phyloP scores from a whole-genome alignment of 2,329 filamentous ascomycete genomes.

The Penicillium sp. region DNA sequence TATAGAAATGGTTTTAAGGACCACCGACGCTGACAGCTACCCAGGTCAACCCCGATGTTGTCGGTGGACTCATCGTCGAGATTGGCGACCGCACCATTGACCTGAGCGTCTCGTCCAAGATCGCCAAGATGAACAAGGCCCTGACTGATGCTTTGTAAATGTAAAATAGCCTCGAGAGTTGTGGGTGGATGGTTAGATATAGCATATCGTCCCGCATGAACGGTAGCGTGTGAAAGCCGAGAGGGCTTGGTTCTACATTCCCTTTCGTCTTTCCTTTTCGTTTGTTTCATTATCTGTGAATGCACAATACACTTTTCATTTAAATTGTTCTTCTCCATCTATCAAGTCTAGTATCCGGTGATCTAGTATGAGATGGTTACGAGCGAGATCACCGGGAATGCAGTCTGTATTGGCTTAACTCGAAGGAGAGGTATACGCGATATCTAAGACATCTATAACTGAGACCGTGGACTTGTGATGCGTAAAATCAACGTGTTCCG shows the following conservation, averaged over 20 bases:
- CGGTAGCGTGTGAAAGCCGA: conserved; percentile 22
- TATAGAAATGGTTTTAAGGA: not conserved
- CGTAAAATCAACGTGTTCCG: no score
- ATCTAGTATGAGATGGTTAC: not conserved
- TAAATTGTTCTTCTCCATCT: not conserved
- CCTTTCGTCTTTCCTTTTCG: conserved; percentile 14
- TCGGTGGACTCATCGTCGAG: conserved; percentile 91
- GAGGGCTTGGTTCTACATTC: conserved; percentile 4
- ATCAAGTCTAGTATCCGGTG: not conserved
- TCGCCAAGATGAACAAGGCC: conserved; percentile 99
- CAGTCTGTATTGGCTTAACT: conserved; percentile 6
- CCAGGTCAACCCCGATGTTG: conserved; percentile 87
- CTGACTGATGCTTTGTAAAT: conserved; percentile 93
- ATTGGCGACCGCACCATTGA: conserved; percentile 97
- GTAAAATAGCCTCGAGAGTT: conserved; percentile 25
- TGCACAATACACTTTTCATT: conserved; percentile 22
- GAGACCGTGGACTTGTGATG: conserved; percentile 1
- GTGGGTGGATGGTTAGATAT: conserved; percentile 21
- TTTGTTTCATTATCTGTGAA: conserved; percentile 26
- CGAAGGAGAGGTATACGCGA: conserved; percentile 2
- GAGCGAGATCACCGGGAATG: not conserved
- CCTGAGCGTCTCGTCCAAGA: conserved; percentile 87
- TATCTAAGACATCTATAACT: conserved; percentile 6
- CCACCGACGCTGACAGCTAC: no score
- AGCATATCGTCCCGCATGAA: conserved; percentile 24